Evolutionary conservation across 805 yeast species (phyloP), one percentile per base, ranked within the genome.

Genomic region (Yueomyces sinensis): DNA sequence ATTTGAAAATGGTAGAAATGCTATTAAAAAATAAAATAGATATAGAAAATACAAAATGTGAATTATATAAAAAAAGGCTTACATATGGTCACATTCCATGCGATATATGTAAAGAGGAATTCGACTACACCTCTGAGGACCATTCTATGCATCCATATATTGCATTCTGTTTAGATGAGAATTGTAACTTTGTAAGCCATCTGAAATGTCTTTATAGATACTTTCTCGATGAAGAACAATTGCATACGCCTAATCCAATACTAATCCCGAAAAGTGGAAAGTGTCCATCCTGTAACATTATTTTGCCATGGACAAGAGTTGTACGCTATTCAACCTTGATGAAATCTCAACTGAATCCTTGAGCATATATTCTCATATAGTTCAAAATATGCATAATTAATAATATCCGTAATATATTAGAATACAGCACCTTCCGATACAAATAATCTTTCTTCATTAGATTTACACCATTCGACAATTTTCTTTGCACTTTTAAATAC

Each of bases 391-490:
- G 7, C 11, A 20, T 7, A 20, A 20, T 7, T 11, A 20, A 20
- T 20, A 7, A 11, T 20, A 20, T 7, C 24, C 7, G 24, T 20
- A 20, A 7, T 7, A 11, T 11, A 30, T 36, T 43, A 76, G 47
- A 74, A 80, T 0, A 69, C 65, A 0, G 81, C 82, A 2, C 91
- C 91, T n/a, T 75, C 76, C 17, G 74, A 71, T 9, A 80, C 73
- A 51, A 83, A 84, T 25, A 84, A 52, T 28, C 91, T 60, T 35
- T 72, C 74, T 41, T 80, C 80, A 43, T 82, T 70, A 41, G 66
- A 72, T 40, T 70, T 66, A 45, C 93, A 77, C 95, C 95, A 87
- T 32, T 65, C 65, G 7, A 81, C 74, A 13, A 84, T 72, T 16
- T 65, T 63, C 34, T 74, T 65, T 28, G 86, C 76, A 40, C 82